These are phyloP conservation scores for Tricholoma sp. DNA, from an alignment of 768 basidiomycete species.

Conservation along the genomic window DNA sequence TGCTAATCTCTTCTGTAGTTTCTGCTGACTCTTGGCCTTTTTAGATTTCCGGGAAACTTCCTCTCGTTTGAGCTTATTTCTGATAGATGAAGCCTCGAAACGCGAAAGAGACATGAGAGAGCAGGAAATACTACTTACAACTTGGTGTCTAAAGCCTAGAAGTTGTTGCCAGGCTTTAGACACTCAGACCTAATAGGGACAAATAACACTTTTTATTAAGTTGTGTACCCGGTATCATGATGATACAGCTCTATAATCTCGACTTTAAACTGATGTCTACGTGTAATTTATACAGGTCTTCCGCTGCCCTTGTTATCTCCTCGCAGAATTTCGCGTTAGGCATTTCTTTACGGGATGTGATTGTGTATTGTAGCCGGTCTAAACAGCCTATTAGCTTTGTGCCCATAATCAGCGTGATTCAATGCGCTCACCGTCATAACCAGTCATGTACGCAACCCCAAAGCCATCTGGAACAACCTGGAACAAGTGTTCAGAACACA, in stretches of 20 bases:
- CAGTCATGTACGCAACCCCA: conserved; percentile 94
- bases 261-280: conserved; percentile 23
- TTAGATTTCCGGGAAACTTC: conserved; percentile 69
- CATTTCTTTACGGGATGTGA: conserved; percentile 85
- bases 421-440: conserved; percentile 56
- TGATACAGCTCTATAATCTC: conserved; percentile 31
- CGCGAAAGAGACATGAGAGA: conserved; percentile 48
- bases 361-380: conserved; percentile 82
- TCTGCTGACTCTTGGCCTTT: conserved; percentile 72
- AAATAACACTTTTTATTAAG: no score
- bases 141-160: no score
- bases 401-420: neutral
- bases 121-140: no score
- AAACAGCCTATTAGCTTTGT: neutral
- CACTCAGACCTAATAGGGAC: neutral
- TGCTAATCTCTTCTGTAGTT: conserved; percentile 75
- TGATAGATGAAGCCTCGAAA: conserved; percentile 65
- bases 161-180: no score
- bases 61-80: conserved; percentile 86
- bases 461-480: conserved; percentile 90
- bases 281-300: conserved; percentile 68
- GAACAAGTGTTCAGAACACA: neutral
- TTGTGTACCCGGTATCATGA: no score
- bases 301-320: conserved; percentile 56
- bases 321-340: conserved; percentile 68